phyloP scores from a whole-genome alignment of 2,329 filamentous ascomycete species.

The Parascedosporium putredinis region DNA sequence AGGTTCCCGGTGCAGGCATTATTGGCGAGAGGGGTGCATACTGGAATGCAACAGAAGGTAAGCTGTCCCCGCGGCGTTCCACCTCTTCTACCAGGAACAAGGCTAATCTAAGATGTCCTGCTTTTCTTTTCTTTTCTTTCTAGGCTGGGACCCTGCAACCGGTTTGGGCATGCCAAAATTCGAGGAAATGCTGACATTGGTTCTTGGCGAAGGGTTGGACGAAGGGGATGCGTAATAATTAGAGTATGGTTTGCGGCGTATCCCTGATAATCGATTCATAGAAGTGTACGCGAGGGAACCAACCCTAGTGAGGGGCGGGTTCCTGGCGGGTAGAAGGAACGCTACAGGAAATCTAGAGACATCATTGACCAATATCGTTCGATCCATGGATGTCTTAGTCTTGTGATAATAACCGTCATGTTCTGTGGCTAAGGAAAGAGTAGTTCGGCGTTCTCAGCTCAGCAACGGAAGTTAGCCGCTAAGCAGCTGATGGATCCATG shows the following conservation, averaged over 20 bases:
- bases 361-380: too few relatives aligned
- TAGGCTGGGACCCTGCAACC: constrained; percentile 27
- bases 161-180: constrained; percentile 27
- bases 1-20: constrained; percentile 16
- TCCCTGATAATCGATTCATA: neutral
- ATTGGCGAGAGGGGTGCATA: constrained; percentile 14
- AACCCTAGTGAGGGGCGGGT: too few relatives aligned
- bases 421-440: too few relatives aligned
- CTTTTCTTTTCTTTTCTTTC: too few relatives aligned
- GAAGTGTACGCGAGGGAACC: too few relatives aligned
- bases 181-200: constrained; percentile 1
- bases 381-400: too few relatives aligned
- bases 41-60: constrained; percentile 25
- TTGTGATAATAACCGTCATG: too few relatives aligned
- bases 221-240: neutral
- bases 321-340: too few relatives aligned
- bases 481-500: too few relatives aligned
- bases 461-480: too few relatives aligned
- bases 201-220: neutral
- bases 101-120: constrained; percentile 4
- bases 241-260: neutral
- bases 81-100: constrained; percentile 19
- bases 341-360: too few relatives aligned
- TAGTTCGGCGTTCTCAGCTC: too few relatives aligned
- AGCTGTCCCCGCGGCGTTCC: constrained; percentile 15